Conservation (phyloP, 1,284 basidiomycete species). For the Irpex lacteus region DNA sequence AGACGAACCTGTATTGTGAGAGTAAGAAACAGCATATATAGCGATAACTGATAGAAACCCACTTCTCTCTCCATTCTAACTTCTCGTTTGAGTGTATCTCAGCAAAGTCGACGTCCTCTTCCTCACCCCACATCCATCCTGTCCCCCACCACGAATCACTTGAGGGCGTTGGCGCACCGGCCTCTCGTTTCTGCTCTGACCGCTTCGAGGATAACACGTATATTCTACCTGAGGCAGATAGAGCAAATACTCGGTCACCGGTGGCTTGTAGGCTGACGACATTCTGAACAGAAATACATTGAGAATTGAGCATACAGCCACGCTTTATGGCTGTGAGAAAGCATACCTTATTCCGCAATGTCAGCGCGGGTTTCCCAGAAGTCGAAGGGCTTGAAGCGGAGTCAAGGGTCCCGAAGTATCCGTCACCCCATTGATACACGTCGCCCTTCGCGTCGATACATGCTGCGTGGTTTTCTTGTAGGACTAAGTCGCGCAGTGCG, state of each 20-base stretch:
- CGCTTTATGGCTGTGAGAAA: background rate
- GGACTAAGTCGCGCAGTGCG: slow-evolving; percentile 73
- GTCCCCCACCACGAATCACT: slow-evolving; percentile 53
- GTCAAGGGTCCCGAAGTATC: slow-evolving; percentile 43
- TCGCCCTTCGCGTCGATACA: slow-evolving; percentile 87
- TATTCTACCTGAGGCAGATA: slow-evolving; percentile 71
- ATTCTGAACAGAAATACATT: slow-evolving; percentile 43
- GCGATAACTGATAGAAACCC: slow-evolving; percentile 13
- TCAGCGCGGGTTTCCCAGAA: slow-evolving; percentile 39
- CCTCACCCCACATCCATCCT: slow-evolving; percentile 57
- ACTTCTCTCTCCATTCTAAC: slow-evolving; percentile 58
- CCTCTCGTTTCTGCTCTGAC: slow-evolving; percentile 43
- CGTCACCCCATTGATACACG: slow-evolving; percentile 85
- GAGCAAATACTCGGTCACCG: slow-evolving; percentile 62
- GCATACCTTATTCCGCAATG: slow-evolving; percentile 73
- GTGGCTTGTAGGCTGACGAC: slow-evolving; percentile 62
- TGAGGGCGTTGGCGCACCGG: slow-evolving; percentile 35
- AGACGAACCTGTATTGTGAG: slow-evolving; percentile 52
- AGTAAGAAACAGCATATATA: background rate
- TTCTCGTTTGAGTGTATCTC: slow-evolving; percentile 47
- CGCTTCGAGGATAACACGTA: slow-evolving; percentile 63
- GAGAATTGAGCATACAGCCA: no score
- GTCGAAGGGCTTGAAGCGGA: slow-evolving; percentile 22
- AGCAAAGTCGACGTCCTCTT: slow-evolving; percentile 44
- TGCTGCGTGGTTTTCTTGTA: slow-evolving; percentile 76